Evolutionary conservation across 768 basidiomycete genomes (phyloP).

Genomic region (Suillus plorans): DNA sequence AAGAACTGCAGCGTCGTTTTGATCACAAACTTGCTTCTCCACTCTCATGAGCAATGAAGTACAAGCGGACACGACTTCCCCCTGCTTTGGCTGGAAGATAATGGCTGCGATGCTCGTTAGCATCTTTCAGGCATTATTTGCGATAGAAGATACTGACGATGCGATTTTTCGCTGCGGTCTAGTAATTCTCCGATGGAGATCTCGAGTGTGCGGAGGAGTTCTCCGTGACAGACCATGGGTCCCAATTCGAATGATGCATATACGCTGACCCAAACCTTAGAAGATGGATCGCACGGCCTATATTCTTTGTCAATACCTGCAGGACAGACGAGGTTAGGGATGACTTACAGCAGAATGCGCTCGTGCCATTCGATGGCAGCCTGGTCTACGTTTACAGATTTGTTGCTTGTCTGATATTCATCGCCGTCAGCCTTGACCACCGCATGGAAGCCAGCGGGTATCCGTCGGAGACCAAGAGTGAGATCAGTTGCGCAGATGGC

Average conservation of each 20-base stretch:
- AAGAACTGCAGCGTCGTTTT: not conserved
- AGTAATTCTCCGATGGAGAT: no score
- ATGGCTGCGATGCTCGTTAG: not conserved
- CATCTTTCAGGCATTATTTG: not conserved
- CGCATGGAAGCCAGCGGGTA: conserved; percentile 15
- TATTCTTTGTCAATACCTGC: not conserved
- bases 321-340: not conserved
- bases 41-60: not conserved
- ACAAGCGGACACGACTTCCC: not conserved
- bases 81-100: not conserved
- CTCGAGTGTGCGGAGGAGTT: not conserved
- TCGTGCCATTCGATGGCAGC: conserved; percentile 4
- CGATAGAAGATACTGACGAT: not conserved
- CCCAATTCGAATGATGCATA: conserved; percentile 12
- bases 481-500: conserved; percentile 13
- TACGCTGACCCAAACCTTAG: not conserved
- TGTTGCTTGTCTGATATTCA: not conserved
- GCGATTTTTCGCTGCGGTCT: no score
- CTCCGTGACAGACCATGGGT: conserved; percentile 9
- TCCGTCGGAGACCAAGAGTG: not conserved
- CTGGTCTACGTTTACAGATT: not conserved
- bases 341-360: not conserved
- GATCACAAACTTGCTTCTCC: not conserved
- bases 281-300: conserved; percentile 2
- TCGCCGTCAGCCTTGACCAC: not conserved